Conservation (phyloP, 257 asterid species). For the Fraxinus americana region DNA sequence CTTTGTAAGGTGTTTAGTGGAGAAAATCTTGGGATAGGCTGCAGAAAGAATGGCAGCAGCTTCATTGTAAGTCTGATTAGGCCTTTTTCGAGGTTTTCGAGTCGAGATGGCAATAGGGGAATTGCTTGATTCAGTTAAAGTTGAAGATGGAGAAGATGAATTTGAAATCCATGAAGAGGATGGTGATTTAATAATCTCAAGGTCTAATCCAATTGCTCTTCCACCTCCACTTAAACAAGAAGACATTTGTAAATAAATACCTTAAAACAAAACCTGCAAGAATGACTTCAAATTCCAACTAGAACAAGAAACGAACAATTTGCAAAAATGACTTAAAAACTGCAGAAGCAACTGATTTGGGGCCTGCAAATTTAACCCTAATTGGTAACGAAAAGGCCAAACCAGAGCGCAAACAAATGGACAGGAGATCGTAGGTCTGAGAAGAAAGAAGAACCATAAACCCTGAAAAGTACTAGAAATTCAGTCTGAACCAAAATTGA, state of each 20-base stretch:
- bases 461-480: slow-evolving; percentile 37
- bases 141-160: slow-evolving; percentile 60
- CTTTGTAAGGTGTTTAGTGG: slow-evolving; percentile 46
- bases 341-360: no score
- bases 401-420: no score
- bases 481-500: slow-evolving; percentile 24
- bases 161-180: slow-evolving; percentile 68
- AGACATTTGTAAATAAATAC: slow-evolving; percentile 41
- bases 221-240: slow-evolving; percentile 79
- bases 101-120: slow-evolving; percentile 69
- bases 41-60: slow-evolving; percentile 89
- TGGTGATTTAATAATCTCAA: slow-evolving; percentile 76
- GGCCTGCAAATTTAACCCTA: no score
- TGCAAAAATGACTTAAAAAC: not conserved
- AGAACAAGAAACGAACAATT: not conserved
- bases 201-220: slow-evolving; percentile 62
- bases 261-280: not conserved
- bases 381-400: no score
- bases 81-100: slow-evolving; percentile 78
- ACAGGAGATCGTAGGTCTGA: no score
- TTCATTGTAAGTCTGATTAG: slow-evolving; percentile 82
- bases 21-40: slow-evolving; percentile 76
- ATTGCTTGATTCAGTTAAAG: slow-evolving; percentile 77
- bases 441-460: slow-evolving; percentile 42
- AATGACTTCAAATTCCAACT: not conserved